Evolutionary conservation across 139 green algal genomes (phyloP), one percentile per base, ranked within the genome.

Genomic region (Ettlia oleoabundans): DNA sequence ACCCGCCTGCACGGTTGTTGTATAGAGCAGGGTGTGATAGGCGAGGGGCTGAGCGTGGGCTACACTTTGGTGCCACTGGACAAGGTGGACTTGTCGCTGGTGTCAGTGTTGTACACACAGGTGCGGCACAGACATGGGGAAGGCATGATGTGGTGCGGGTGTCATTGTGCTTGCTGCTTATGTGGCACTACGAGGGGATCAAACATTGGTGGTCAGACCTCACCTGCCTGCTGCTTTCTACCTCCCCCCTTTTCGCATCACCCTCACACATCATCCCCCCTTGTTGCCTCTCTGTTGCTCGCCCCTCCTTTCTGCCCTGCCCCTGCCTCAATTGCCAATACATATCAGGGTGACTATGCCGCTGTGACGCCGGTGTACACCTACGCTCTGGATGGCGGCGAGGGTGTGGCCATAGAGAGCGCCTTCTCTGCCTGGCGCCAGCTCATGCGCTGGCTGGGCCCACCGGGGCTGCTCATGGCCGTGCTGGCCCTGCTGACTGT

Each of bases 271-370:
- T n/a, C n/a, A n/a, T n/a, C n/a, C n/a, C n/a, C n/a, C n/a, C n/a
- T n/a, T n/a, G n/a, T n/a, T n/a, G n/a, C n/a, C n/a, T n/a, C n/a
- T n/a, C n/a, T n/a, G n/a, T n/a, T n/a, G n/a, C n/a, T n/a, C n/a
- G n/a, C n/a, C n/a, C n/a, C n/a, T n/a, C n/a, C n/a, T n/a, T n/a
- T n/a, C n/a, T n/a, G n/a, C n/a, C n/a, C n/a, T n/a, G n/a, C 81
- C 85, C 78, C 33, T 61, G 19, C 1, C 15, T 47, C 63, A 42
- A 33, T 47, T 42, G 9, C 42, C 13, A 32, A 7, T 67, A 37
- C n/a, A n/a, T n/a, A n/a, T n/a, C 89, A 92, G 38, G 95, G 95
- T 26, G 92, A 98, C 61, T 93, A 93, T 86, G 95, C 93, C n/a
- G 94, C 93, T 19, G 90, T 96, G 1, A 89, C 86, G 2, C 94